Evolutionary conservation across 2,329 filamentous ascomycete species (phyloP).

Genomic region (Zalaria sp.): DNA sequence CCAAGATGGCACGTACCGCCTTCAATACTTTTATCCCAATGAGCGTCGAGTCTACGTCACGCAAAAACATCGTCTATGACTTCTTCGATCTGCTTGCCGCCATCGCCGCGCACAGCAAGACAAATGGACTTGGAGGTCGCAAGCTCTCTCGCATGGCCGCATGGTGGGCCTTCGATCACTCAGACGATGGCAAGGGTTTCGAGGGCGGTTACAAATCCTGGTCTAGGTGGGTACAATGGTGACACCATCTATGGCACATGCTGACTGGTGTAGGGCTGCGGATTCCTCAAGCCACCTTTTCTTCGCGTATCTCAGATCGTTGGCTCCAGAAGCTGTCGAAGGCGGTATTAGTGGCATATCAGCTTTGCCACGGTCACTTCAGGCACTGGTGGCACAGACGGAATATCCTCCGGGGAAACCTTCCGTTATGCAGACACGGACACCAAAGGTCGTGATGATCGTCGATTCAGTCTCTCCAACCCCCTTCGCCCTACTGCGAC

Average conservation of each 20-base stretch:
- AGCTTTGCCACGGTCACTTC: slow-evolving; percentile 74
- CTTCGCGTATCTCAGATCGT: slow-evolving; percentile 87
- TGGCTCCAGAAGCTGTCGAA: slow-evolving; percentile 61
- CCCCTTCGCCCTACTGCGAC: slow-evolving; percentile 76
- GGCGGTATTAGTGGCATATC: slow-evolving; percentile 61
- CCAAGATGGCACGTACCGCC: slow-evolving; percentile 77
- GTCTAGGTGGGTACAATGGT: slow-evolving; percentile 47
- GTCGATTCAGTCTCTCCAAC: slow-evolving; percentile 91
- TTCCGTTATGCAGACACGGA: slow-evolving; percentile 60
- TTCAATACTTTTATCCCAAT: slow-evolving; percentile 95
- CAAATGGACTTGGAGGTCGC: slow-evolving; percentile 80
- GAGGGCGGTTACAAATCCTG: slow-evolving; percentile 88
- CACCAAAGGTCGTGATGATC: slow-evolving; percentile 89
- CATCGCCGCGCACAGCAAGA: slow-evolving; percentile 83
- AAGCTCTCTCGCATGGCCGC: slow-evolving; percentile 91
- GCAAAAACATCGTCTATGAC: slow-evolving; percentile 81
- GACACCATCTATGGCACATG: background rate
- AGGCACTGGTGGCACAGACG: slow-evolving; percentile 80
- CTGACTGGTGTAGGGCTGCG: slow-evolving; percentile 49
- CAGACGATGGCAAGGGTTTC: slow-evolving; percentile 77
- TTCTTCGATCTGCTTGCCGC: slow-evolving; percentile 91
- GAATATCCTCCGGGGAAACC: slow-evolving; percentile 82
- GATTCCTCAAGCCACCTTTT: slow-evolving; percentile 95
- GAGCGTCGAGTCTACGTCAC: slow-evolving; percentile 74
- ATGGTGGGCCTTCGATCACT: slow-evolving; percentile 97